Evolutionary conservation across 2,329 filamentous ascomycete species (phyloP).

Genomic region (Dryadomyces sulphureus): DNA sequence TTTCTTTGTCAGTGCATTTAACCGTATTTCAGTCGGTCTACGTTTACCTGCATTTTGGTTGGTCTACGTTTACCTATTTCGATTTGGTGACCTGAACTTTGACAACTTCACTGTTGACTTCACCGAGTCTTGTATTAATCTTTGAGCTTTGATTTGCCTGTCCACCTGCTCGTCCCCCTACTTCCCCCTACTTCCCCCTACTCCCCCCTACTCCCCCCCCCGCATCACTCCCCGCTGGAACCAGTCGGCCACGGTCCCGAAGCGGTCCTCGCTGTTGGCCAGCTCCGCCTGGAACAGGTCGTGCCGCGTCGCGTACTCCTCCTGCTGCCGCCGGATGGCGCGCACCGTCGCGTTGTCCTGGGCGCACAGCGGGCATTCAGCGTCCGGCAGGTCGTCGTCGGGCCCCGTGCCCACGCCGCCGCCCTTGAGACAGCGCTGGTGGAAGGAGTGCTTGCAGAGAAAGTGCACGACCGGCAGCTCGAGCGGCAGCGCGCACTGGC

Average conservation of each 20-base stretch:
- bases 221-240: constrained; percentile 89
- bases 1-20: too few species aligned
- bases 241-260: constrained; percentile 86
- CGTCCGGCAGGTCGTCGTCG: constrained; percentile 1
- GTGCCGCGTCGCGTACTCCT: constrained; percentile 74
- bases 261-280: constrained; percentile 62
- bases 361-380: constrained; percentile 78
- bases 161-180: background rate
- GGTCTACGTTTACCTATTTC: too few species aligned
- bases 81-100: too few species aligned
- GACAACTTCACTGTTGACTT: background rate
- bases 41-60: too few species aligned
- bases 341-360: constrained; percentile 75
- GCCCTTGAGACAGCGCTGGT: constrained; percentile 64
- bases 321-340: constrained; percentile 72
- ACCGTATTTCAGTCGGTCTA: too few species aligned
- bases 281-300: constrained; percentile 78
- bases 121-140: background rate
- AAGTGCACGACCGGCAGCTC: constrained; percentile 91
- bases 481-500: constrained; percentile 61
- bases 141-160: background rate
- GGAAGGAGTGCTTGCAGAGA: constrained; percentile 92
- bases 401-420: constrained; percentile 16
- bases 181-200: background rate
- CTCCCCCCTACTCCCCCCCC: constrained; percentile 11